These are phyloP conservation scores for Pythium vanterpoolii DNA, from an alignment of 352 stramenopile species.

Conservation along the genomic window DNA sequence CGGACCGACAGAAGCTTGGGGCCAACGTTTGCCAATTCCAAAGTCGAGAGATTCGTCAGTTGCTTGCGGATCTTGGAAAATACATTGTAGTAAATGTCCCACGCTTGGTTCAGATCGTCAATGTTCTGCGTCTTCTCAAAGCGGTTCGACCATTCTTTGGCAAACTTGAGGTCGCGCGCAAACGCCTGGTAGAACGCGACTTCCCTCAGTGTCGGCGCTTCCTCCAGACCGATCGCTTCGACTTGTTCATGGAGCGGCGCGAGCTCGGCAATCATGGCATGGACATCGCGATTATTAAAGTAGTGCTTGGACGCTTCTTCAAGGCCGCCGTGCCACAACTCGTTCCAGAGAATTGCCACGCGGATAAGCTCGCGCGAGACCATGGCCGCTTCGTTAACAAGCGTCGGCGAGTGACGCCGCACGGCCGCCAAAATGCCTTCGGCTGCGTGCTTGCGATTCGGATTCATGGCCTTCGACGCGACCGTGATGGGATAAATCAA, in stretches of 20 bases:
- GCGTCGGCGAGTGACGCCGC: conserved; percentile 90
- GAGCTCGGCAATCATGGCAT: conserved; percentile 96
- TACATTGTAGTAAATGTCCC: conserved; percentile 99
- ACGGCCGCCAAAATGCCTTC: conserved; percentile 95
- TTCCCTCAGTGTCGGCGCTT: conserved; percentile 79
- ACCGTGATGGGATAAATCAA: conserved; percentile 99
- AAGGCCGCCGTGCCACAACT: conserved; percentile 97
- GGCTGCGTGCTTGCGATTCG: conserved; percentile 88
- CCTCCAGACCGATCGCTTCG: conserved; percentile 68
- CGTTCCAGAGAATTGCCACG: conserved; percentile 99
- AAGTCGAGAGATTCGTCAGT: conserved; percentile 93
- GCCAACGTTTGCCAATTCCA: conserved; percentile 98
- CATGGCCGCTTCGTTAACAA: conserved; percentile 98
- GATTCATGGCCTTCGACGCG: conserved; percentile 93
- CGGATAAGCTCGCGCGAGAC: conserved; percentile 97
- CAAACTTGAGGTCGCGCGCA: conserved; percentile 88
- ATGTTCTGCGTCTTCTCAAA: conserved; percentile 77
- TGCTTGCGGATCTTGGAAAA: conserved; percentile 94
- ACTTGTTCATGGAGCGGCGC: conserved; percentile 93
- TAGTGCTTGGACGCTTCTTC: conserved; percentile 98
- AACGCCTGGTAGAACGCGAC: conserved; percentile 89
- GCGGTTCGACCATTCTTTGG: conserved; percentile 82
- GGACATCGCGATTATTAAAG: conserved; percentile 96
- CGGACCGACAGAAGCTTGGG: conserved; percentile 93
- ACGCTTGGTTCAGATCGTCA: conserved; percentile 90